phyloP scores from a whole-genome alignment of 2,329 filamentous ascomycete species.

The Anthostomella pinea region DNA sequence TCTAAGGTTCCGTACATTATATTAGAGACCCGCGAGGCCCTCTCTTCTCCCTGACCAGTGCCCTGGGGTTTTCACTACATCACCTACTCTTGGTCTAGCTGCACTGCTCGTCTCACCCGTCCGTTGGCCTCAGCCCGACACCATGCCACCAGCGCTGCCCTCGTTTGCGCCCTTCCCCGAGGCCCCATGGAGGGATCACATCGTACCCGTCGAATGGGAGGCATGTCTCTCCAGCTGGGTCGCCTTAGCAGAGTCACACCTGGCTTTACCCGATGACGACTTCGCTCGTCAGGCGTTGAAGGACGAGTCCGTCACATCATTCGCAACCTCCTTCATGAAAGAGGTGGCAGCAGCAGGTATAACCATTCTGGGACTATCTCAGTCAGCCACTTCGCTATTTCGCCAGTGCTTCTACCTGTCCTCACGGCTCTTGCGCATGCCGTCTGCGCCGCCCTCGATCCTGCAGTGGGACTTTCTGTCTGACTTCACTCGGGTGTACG shows the following conservation, averaged over 20 bases:
- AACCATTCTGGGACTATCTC: conserved; percentile 33
- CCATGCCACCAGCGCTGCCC: conserved; percentile 54
- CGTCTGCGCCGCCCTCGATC: conserved; percentile 45
- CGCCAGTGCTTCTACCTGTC: conserved; percentile 64
- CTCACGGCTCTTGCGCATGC: conserved; percentile 50
- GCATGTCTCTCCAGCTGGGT: conserved; percentile 75
- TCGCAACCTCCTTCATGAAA: conserved; percentile 65
- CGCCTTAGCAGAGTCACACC: conserved; percentile 61
- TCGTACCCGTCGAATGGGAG: conserved; percentile 72
- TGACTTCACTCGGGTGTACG: conserved; percentile 65
- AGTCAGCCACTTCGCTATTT: conserved; percentile 46
- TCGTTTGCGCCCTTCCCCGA: conserved; percentile 77
- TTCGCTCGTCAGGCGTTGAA: conserved; percentile 51
- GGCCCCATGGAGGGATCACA: conserved; percentile 60
- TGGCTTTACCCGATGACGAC: conserved; percentile 54
- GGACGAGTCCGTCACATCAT: conserved; percentile 58
- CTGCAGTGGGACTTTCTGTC: conserved; percentile 66
- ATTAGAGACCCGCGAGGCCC: too few species aligned
- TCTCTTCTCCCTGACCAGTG: too few species aligned
- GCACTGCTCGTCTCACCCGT: neutral
- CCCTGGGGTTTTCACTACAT: neutral
- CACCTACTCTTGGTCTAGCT: neutral
- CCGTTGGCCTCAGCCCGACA: conserved; percentile 2
- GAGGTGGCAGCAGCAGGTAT: conserved; percentile 45
- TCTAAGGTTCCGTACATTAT: too few species aligned